phyloP scores from a whole-genome alignment of 2,329 filamentous ascomycete species.

The Alternaria arbusti region DNA sequence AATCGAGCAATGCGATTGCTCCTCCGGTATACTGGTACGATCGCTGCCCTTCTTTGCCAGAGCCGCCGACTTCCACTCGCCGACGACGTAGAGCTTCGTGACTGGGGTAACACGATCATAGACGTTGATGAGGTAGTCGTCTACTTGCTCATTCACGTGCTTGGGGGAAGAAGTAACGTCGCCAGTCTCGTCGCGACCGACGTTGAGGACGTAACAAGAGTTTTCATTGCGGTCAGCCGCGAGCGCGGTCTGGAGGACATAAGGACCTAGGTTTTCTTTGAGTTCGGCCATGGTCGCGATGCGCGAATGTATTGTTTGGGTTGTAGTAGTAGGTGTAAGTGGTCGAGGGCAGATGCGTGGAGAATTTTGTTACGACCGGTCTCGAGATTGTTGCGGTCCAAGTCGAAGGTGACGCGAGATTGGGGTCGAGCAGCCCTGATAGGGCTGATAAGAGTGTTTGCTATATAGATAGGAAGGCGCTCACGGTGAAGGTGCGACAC shows the following conservation, averaged over 20 bases:
- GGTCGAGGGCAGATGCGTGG: not conserved
- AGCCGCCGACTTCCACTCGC: constrained; percentile 26
- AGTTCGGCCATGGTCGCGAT: constrained; percentile 18
- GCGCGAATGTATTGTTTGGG: not conserved
- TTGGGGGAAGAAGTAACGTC: constrained; percentile 14
- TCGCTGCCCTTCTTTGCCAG: not conserved
- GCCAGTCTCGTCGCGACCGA: constrained; percentile 18
- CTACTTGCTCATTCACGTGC: constrained; percentile 10
- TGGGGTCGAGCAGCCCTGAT: not conserved
- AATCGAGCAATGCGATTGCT: not conserved
- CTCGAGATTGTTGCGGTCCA: not conserved
- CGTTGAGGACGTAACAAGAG: constrained; percentile 26
- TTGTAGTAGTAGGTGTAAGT: not conserved
- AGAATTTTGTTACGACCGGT: not conserved
- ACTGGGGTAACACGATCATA: not conserved
- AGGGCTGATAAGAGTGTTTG: constrained; percentile 11
- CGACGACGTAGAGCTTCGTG: constrained; percentile 37
- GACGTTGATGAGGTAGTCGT: constrained; percentile 8
- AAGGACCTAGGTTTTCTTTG: constrained; percentile 17
- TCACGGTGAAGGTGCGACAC: constrained; percentile 6
- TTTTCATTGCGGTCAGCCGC: constrained; percentile 11
- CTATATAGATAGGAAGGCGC: constrained; percentile 6
- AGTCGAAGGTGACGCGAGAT: not conserved
- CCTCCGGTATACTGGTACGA: too few relatives aligned
- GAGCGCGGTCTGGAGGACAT: constrained; percentile 16